Percentiles rank a stretch among this genome's conserved stretches.
Evolutionary conservation across 2,329 filamentous ascomycete species (phyloP).

Genomic region (Bretziella fagacearum): DNA sequence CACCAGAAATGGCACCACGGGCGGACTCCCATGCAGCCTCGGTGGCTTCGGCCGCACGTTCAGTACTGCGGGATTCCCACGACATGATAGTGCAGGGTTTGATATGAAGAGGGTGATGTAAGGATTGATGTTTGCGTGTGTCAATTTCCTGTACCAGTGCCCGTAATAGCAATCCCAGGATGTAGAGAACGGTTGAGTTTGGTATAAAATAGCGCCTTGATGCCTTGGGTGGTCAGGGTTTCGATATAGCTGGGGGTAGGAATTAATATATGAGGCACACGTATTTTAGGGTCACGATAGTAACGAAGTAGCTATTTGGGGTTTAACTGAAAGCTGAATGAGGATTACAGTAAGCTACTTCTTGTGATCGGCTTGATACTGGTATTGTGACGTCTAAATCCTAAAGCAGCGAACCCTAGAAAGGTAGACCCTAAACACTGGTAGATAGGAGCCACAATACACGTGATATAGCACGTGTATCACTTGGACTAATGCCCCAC

Average conservation of each 20-base stretch:
- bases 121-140: too few relatives aligned
- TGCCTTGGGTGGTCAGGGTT: too few relatives aligned
- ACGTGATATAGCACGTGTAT: constrained; percentile 2
- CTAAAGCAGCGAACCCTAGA: background rate
- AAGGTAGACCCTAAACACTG: background rate
- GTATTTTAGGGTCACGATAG: too few relatives aligned
- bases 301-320: too few relatives aligned
- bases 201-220: background rate
- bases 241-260: too few relatives aligned
- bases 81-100: constrained; percentile 6
- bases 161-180: too few relatives aligned
- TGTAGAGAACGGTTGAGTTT: too few relatives aligned
- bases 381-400: background rate
- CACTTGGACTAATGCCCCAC: background rate
- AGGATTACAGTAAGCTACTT: background rate
- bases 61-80: constrained; percentile 5
- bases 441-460: background rate
- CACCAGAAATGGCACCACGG: constrained; percentile 48
- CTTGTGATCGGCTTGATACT: background rate
- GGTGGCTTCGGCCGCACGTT: constrained; percentile 44
- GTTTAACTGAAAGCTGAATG: background rate
- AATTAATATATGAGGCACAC: too few relatives aligned
- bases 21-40: constrained; percentile 56
- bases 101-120: background rate
- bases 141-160: too few relatives aligned